Percentiles rank a stretch among this genome's conserved stretches.
phyloP scores from a whole-genome alignment of 2,329 filamentous ascomycete genomes.

The Hyphodiscus sp. region DNA sequence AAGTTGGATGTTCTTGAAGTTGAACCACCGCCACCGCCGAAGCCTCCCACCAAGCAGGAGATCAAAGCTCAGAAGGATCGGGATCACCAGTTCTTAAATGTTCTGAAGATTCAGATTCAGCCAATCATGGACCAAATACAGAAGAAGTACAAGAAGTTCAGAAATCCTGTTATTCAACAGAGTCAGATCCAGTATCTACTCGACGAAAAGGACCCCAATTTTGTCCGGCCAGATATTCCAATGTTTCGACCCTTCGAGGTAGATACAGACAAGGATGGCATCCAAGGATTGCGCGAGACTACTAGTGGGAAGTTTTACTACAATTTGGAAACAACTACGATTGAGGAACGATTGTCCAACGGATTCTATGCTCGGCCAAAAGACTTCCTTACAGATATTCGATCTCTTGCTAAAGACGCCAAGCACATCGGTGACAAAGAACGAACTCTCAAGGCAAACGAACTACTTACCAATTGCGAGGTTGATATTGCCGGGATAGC shows the following conservation, averaged over 20 bases:
- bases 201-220: slow-evolving; percentile 72
- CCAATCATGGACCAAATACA: slow-evolving; percentile 98
- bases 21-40: slow-evolving; percentile 65
- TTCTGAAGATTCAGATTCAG: slow-evolving; percentile 82
- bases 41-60: slow-evolving; percentile 67
- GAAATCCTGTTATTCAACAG: slow-evolving; percentile 70
- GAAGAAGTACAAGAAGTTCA: slow-evolving; percentile 80
- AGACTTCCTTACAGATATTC: slow-evolving; percentile 86
- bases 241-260: slow-evolving; percentile 73
- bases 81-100: slow-evolving; percentile 78
- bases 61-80: slow-evolving; percentile 72
- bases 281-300: slow-evolving; percentile 68
- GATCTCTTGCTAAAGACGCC: slow-evolving; percentile 76
- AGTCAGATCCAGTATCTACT: slow-evolving; percentile 72
- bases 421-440: slow-evolving; percentile 77
- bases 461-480: slow-evolving; percentile 87
- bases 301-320: slow-evolving; percentile 82
- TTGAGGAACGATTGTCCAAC: slow-evolving; percentile 94
- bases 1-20: slow-evolving; percentile 70
- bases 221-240: slow-evolving; percentile 45
- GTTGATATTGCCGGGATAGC: slow-evolving; percentile 82
- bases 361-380: slow-evolving; percentile 89
- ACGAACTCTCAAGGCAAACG: slow-evolving; percentile 78
- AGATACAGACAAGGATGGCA: slow-evolving; percentile 70
- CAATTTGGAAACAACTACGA: slow-evolving; percentile 86